Conservation (phyloP, 805 yeast species). For the Pichia phayaonensis region DNA sequence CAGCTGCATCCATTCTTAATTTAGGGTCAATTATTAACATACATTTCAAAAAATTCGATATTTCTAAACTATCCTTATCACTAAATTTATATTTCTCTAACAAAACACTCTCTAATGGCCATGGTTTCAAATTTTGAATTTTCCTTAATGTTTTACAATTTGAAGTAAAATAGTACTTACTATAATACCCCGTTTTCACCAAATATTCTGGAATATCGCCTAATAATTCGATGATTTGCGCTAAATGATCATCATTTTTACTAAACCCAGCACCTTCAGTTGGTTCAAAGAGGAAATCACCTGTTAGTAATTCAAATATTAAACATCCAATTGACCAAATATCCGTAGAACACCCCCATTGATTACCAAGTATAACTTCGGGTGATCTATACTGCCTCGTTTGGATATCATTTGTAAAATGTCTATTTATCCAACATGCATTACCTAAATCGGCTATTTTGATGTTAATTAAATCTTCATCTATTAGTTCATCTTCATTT, state of each 20-base stretch:
- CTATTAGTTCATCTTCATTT: slow-evolving; percentile 30
- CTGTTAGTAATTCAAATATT: slow-evolving; percentile 84
- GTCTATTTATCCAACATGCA: slow-evolving; percentile 75
- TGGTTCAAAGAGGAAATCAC: slow-evolving; percentile 93
- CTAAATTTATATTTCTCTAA: slow-evolving; percentile 77
- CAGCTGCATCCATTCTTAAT: slow-evolving; percentile 90
- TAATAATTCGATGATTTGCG: slow-evolving; percentile 74
- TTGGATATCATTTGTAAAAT: slow-evolving; percentile 83
- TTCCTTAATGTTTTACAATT: slow-evolving; percentile 48
- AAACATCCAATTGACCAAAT: slow-evolving; percentile 95
- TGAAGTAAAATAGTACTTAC: slow-evolving; percentile 29
- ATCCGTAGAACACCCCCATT: slow-evolving; percentile 95
- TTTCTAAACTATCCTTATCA: slow-evolving; percentile 58
- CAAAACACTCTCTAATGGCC: slow-evolving; percentile 80
- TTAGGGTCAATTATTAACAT: slow-evolving; percentile 79
- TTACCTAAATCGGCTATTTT: slow-evolving; percentile 93
- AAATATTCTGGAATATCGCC: slow-evolving; percentile 43
- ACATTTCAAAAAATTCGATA: slow-evolving; percentile 73
- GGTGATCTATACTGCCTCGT: slow-evolving; percentile 92
- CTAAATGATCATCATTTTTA: slow-evolving; percentile 94
- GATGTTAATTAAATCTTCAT: slow-evolving; percentile 54
- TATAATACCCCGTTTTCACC: slow-evolving; percentile 58
- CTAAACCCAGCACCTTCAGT: slow-evolving; percentile 64
- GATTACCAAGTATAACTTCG: slow-evolving; percentile 69
- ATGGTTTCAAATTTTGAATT: slow-evolving; percentile 75